These are phyloP conservation scores for Epichloe gansuensis DNA, from an alignment of 2,329 filamentous ascomycete genomes.

Conservation along the genomic window DNA sequence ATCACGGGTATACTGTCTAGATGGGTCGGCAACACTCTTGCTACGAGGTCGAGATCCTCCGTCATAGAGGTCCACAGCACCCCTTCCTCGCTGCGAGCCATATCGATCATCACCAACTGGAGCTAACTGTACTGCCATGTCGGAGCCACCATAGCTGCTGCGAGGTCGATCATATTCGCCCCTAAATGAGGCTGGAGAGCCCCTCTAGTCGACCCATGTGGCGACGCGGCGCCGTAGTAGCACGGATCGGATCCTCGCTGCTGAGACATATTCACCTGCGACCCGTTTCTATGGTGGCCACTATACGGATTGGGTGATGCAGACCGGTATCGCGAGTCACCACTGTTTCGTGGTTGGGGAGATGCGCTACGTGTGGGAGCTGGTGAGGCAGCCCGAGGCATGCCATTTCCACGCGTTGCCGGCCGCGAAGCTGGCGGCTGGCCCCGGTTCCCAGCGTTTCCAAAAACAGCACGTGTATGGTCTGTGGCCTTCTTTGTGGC, in stretches of 20 bases:
- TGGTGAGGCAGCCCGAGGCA: conserved; percentile 54
- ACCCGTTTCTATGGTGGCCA: conserved; percentile 24
- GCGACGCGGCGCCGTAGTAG: conserved; percentile 41
- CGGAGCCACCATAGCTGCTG: conserved; percentile 37
- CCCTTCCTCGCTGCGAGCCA: conserved; percentile 41
- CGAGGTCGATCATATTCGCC: conserved; percentile 36
- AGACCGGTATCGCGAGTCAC: conserved; percentile 35
- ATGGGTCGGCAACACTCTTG: conserved; percentile 74
- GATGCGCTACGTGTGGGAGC: conserved; percentile 52
- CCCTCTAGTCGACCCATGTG: conserved; percentile 33
- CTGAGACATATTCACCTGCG: conserved; percentile 27
- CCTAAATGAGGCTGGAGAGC: conserved; percentile 35
- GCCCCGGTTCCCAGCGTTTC: conserved; percentile 15
- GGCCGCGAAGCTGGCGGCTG: conserved; percentile 39
- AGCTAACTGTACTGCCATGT: conserved; percentile 59
- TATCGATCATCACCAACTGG: conserved; percentile 44
- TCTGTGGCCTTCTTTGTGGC: conserved; percentile 79
- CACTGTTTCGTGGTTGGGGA: conserved; percentile 45
- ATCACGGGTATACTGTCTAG: conserved; percentile 73
- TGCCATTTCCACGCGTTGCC: conserved; percentile 45
- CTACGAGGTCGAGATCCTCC: conserved; percentile 49
- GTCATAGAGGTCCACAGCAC: conserved; percentile 45
- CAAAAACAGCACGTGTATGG: conserved; percentile 72
- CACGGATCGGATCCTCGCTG: conserved; percentile 36
- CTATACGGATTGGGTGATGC: conserved; percentile 54